Evolutionary conservation across 306 rosid species (phyloP), one percentile per base, ranked within the genome.

Genomic region (Trifolium dubium): DNA sequence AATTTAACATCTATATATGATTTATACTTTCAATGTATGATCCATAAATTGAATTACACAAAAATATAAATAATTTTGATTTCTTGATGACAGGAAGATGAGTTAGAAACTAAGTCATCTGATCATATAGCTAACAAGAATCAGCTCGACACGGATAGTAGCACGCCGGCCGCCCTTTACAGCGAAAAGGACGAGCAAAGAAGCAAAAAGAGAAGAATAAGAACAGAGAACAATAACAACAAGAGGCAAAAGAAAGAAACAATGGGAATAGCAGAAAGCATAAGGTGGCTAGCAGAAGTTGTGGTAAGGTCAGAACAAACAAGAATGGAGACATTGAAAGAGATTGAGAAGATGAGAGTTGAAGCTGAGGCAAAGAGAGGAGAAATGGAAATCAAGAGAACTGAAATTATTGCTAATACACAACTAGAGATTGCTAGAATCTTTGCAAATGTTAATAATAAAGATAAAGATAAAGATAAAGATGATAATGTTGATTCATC

Each of bases 291-390:
- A 35, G 99, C 98, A 2, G 93, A 94, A 74, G 95, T 89, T 37
- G 97, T 92, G 15, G 85, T 90, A 53, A 86, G 93, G 49, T 88
- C 99, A 41, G 99, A 94, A 44, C 90, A 92, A 73, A 85, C 90
- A 6, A 74, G 99, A 80, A 89, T 90, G 92, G 99, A 94, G 3
- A 86, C 88, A 61, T 86, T 88, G 88, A 89, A 91, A 35, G 99
- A 94, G 76, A 94, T 94, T 1, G 98, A 94, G 80, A 89, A 71
- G 81, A 94, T 94, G 97, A 80, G 99, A 69, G 90, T 81, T 17
- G 99, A 94, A 75, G 98, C 98, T 4, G 99, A 94, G 81, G 92
- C 97, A 1, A 94, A 92, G 86, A 70, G 96, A 74, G 96, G 90
- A 3, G 99, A 94, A 73, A 87, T 90, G 92, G 99, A 94, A 72